Base-by-base conservation (phyloP, 768 basidiomycete genomes). In the Tulasnella sp. region DNA sequence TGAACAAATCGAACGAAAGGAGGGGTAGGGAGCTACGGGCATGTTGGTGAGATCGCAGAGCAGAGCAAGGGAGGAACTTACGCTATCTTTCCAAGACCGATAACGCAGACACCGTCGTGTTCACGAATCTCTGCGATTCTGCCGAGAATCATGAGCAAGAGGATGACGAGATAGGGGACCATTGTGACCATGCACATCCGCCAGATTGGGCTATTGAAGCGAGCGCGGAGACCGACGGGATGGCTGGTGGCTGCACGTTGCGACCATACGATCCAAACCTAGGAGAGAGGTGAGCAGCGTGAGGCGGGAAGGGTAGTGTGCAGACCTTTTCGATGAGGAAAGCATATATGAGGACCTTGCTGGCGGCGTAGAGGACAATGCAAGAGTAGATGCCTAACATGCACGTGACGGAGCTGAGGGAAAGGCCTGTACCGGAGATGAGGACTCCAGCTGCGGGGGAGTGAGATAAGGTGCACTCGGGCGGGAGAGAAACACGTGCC, bases 1-100 rank as follows among this genome's bases (percentile, higher is more conserved):
- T 74, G 59, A 59, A 77, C 71, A 78, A 63, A 58, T 79, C 77
- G 63, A 75, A 78, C 0, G 67, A 64, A 19, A 78, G 63, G 2
- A 79, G 66, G 7, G 74, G 68, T 25, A 77, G 69, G 1, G 74
- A 75, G 0, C 61, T 65, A 40, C 21, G 9, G 35, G 48, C 12
- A 4, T 43, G 32, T 15, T 32, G 35, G 14, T 4, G 23, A 8
- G 49, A 6, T 25, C 17, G n/a, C 11, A n/a, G 9, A n/a, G 37
- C 6, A 35, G 8, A 6, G 15, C 29, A 17, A 35, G 41, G 9
- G 11, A 21, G 7, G 17, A n/a, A 62, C 65, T 31, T 35, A 66
- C 65, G 73, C 72, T 7, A 70, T 65, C 3, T 65, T 66, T 52
- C 71, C 70, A 11, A 79, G 63, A 3, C 77, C 77, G 52, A 78